Base-by-base conservation (phyloP, 768 basidiomycete genomes). In the Suillus hirtellus region DNA sequence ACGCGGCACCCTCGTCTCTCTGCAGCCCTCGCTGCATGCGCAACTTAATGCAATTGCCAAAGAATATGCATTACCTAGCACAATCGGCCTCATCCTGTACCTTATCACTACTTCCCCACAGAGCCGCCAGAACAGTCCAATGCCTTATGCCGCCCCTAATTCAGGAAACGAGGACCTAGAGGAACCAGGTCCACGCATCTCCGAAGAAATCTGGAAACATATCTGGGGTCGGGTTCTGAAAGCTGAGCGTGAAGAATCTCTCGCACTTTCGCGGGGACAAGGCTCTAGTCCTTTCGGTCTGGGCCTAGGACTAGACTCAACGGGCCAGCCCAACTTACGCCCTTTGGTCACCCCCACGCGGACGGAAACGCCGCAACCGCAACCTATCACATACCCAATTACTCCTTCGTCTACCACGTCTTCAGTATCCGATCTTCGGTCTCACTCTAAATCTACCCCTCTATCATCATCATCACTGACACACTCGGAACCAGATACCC, bases 41-140 rank as follows among this genome's bases (percentile, higher is more conserved):
- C 96, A 97, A 72, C 78, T 97, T 11, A 80, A 81, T 24, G 91
- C 93, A 8, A 97, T 99, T 59, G 95, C 96, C 15, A 89, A 89
- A 75, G 96, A 98, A 76, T 99, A 95, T 70, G 92, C 92, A 3
- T 80, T 99, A 19, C 96, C 96, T 1, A 93, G 89, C 67, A 93
- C 92, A 0, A 76, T 84, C 15, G 96, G 96, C 6, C 77, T 98
- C 54, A 80, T 92, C 49, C 81, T 98, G 2, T 98, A 95, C 75
- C 85, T 98, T 53, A 84, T 92, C 50, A 79, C 79, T 44, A 69
- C 79, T 21, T 66, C 76, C 54, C 54, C 70, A 6, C 74, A 69
- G 60, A 66, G 59, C 49, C 62, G 60, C 17, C 66, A 62, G 37
- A 63, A 60, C 47, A 63, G 63, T 40, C 63, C 71, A 1, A 42